These are phyloP conservation scores for Scalesia atractyloides DNA, from an alignment of 129 eudicot genomes.

Conservation along the genomic window DNA sequence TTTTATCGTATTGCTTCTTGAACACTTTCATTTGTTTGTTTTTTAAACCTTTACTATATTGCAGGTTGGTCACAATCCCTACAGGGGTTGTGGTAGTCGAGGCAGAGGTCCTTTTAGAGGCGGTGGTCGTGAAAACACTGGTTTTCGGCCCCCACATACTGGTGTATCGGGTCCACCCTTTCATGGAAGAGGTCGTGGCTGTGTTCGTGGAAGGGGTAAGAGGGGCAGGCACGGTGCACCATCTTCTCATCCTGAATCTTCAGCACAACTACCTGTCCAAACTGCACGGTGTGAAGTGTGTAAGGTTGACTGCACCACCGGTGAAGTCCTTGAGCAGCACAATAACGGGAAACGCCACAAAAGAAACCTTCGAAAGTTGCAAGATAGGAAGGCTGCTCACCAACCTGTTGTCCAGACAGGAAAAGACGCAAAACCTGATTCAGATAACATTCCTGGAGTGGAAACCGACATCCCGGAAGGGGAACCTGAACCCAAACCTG, in stretches of 20 bases:
- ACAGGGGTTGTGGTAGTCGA: conserved; percentile 49
- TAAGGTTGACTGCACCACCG: conserved; percentile 48
- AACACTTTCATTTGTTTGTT: background rate
- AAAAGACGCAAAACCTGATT: conserved; percentile 9
- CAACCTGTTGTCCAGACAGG: conserved; percentile 16
- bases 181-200: conserved; percentile 41
- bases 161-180: conserved; percentile 26
- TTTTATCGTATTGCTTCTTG: background rate
- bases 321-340: conserved; percentile 53
- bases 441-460: conserved; percentile 21
- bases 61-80: conserved; percentile 41
- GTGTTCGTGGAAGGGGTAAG: conserved; percentile 38
- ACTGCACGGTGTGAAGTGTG: conserved; percentile 58
- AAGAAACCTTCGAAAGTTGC: conserved; percentile 41
- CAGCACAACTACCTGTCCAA: conserved; percentile 32
- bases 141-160: conserved; percentile 21
- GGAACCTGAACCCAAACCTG: conserved; percentile 9
- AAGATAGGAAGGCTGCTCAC: conserved; percentile 12
- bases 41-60: conserved; percentile 16
- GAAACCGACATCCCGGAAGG: conserved; percentile 10
- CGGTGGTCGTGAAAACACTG: conserved; percentile 38
- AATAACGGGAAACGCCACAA: conserved; percentile 51
- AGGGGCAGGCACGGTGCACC: conserved; percentile 17
- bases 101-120: conserved; percentile 37
- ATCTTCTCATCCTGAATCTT: conserved; percentile 38